Evolutionary conservation across 2,329 filamentous ascomycete genomes (phyloP).

Genomic region (Epichloe baconii): DNA sequence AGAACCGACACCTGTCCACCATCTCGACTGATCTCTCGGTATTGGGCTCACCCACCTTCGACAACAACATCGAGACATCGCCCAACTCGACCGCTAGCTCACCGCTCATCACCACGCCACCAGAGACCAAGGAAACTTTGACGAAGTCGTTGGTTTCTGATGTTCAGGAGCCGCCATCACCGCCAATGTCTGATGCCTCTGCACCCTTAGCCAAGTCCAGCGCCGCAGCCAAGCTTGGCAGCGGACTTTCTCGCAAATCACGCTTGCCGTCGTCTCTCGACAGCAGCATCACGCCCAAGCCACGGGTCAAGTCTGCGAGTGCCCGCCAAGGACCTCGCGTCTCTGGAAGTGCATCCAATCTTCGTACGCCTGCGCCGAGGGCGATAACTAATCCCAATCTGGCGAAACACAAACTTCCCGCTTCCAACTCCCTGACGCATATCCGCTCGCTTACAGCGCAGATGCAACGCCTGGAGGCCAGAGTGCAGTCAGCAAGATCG

Average conservation of each 20-base stretch:
- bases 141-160: constrained; percentile 47
- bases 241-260: constrained; percentile 27
- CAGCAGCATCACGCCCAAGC: constrained; percentile 41
- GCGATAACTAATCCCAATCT: constrained; percentile 42
- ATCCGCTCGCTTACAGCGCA: constrained; percentile 89
- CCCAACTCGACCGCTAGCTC: constrained; percentile 83
- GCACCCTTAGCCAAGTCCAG: constrained; percentile 39
- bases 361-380: constrained; percentile 32
- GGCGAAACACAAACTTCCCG: constrained; percentile 36
- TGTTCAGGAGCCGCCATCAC: constrained; percentile 76
- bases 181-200: constrained; percentile 81
- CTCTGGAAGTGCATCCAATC: constrained; percentile 31
- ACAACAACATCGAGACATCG: constrained; percentile 55
- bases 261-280: constrained; percentile 45
- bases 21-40: constrained; percentile 50
- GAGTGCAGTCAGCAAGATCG: constrained; percentile 81
- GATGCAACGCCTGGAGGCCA: constrained; percentile 91
- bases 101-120: constrained; percentile 78
- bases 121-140: constrained; percentile 52
- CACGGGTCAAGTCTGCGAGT: constrained; percentile 34
- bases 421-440: constrained; percentile 68
- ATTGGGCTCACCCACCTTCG: constrained; percentile 59
- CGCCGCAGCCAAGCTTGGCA: constrained; percentile 27
- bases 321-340: constrained; percentile 23
- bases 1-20: constrained; percentile 42